Percentiles rank a stretch among this genome's conserved stretches.
These are phyloP conservation scores for Xylaria longipes DNA, from an alignment of 495 filamentous ascomycete species.

Conservation along the genomic window DNA sequence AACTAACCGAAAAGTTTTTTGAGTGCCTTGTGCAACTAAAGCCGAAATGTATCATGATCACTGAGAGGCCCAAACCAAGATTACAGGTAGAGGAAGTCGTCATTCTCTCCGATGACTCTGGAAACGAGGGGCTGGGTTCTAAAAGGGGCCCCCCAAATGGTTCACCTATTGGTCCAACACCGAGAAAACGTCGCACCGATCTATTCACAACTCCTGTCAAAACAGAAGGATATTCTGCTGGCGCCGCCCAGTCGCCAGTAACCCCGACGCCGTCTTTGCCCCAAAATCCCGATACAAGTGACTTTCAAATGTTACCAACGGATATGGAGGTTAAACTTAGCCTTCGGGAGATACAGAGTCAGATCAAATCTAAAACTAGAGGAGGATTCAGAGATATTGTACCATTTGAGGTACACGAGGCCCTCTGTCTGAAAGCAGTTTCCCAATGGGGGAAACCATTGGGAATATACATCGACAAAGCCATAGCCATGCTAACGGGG, in stretches of 20 bases:
- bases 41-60: conserved; percentile 44
- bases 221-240: background rate
- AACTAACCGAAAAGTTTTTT: conserved; percentile 37
- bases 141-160: conserved; percentile 19
- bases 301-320: background rate
- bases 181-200: background rate
- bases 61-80: background rate
- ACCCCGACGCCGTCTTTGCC: background rate
- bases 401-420: conserved; percentile 40
- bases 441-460: conserved; percentile 38
- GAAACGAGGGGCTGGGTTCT: conserved; percentile 5
- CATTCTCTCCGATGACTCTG: conserved; percentile 28
- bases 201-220: conserved; percentile 6
- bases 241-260: background rate
- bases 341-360: conserved; percentile 35
- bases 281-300: background rate
- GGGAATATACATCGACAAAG: conserved; percentile 35
- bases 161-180: background rate
- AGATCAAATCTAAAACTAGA: conserved; percentile 39
- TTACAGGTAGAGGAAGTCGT: conserved; percentile 7
- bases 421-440: conserved; percentile 38
- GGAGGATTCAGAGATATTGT: conserved; percentile 47
- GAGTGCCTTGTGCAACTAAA: conserved; percentile 39
- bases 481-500: conserved; percentile 28
- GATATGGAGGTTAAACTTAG: conserved; percentile 17